Base-by-base conservation (phyloP, 164 flowering plant genomes). In the Warburgia ugandensis region DNA sequence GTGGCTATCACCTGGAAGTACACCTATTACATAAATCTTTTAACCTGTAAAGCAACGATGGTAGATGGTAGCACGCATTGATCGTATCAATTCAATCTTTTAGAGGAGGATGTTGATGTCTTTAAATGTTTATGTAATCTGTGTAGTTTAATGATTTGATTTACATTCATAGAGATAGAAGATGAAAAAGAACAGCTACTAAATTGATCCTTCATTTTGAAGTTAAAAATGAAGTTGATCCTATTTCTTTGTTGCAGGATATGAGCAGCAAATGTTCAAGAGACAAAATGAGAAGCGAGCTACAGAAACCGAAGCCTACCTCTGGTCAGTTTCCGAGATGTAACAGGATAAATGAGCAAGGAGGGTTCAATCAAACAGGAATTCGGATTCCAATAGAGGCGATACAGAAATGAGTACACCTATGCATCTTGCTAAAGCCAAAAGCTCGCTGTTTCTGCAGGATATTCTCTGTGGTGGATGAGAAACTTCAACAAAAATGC, bases 321-420 rank as follows among this genome's bases (percentile, higher is more conserved):
- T 86, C 7, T 90, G 97, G 97, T 90, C 95, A 16, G 94, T 86
- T 6, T 58, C 97, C 26, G 97, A 89, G 23, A 89, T 89, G 97
- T 85, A 60, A 77, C 9, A 21, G 20, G 27, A n/a, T n/a, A n/a
- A n/a, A n/a, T n/a, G n/a, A n/a, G n/a, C n/a, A n/a, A n/a, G n/a
- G n/a, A n/a, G n/a, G n/a, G n/a, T n/a, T n/a, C n/a, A n/a, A n/a
- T n/a, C n/a, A n/a, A n/a, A n/a, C n/a, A n/a, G n/a, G n/a, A n/a
- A n/a, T n/a, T n/a, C n/a, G n/a, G n/a, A n/a, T n/a, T n/a, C n/a
- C n/a, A n/a, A n/a, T n/a, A n/a, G n/a, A n/a, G n/a, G n/a, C n/a
- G n/a, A n/a, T n/a, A n/a, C n/a, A n/a, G n/a, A n/a, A n/a, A n/a
- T n/a, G n/a, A n/a, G n/a, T n/a, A n/a, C n/a, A n/a, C n/a, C n/a